Evolutionary conservation across 495 filamentous ascomycete species (phyloP).

Genomic region (Penicillium psychrofluorescens): DNA sequence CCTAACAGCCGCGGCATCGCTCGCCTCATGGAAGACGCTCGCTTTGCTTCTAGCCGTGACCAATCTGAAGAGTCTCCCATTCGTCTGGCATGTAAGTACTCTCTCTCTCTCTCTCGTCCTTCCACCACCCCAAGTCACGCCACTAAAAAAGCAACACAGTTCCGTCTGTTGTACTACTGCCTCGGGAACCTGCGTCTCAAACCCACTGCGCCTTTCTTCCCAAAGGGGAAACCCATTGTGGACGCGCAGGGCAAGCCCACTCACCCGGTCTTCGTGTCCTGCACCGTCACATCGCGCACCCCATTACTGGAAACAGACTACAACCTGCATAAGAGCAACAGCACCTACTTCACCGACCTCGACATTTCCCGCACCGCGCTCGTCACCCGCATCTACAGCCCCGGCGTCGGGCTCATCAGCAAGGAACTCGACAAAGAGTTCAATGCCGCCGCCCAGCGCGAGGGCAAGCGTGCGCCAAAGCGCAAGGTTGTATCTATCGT

Average conservation of each 20-base stretch:
- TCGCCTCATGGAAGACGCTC: constrained; percentile 45
- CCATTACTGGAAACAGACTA: constrained; percentile 55
- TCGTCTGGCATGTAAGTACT: constrained; percentile 57
- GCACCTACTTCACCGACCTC: constrained; percentile 68
- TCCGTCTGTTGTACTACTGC: constrained; percentile 45
- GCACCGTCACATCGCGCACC: constrained; percentile 46
- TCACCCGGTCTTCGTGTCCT: constrained; percentile 49
- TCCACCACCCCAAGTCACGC: neutral
- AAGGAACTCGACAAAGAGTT: constrained; percentile 37
- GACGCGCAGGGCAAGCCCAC: constrained; percentile 25
- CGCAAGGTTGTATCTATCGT: constrained; percentile 44
- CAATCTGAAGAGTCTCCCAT: constrained; percentile 57
- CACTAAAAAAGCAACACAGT: constrained; percentile 20
- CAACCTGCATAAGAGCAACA: constrained; percentile 67
- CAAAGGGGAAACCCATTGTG: constrained; percentile 21
- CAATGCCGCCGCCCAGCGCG: constrained; percentile 22
- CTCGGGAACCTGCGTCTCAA: constrained; percentile 43
- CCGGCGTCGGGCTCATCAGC: constrained; percentile 45
- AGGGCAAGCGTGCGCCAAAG: constrained; percentile 34
- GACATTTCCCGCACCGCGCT: constrained; percentile 61
- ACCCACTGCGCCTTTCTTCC: constrained; percentile 28
- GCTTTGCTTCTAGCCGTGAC: constrained; percentile 46
- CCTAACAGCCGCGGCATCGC: constrained; percentile 13
- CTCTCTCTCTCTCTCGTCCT: too few relatives aligned
- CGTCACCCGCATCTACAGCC: constrained; percentile 51